Evolutionary conservation across 2,329 filamentous ascomycete genomes (phyloP).

Genomic region (Aurifilum marmelostoma): DNA sequence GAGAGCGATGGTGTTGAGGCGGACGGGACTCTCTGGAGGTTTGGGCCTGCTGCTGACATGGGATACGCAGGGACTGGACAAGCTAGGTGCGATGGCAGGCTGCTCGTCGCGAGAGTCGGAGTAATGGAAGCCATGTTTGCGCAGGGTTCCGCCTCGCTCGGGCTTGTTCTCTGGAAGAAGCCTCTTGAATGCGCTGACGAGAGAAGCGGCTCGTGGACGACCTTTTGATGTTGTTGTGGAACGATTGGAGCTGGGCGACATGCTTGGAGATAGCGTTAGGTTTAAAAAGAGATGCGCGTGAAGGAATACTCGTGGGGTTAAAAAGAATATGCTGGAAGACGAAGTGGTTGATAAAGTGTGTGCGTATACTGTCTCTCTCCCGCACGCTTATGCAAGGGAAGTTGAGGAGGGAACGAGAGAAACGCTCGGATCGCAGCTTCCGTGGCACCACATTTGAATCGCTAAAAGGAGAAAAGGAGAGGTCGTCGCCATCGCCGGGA

Average conservation of each 20-base stretch:
- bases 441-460: background rate
- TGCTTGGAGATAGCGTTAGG: background rate
- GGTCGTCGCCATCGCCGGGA: background rate
- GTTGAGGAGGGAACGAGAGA: background rate
- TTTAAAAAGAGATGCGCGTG: background rate
- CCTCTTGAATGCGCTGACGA: slow-evolving; percentile 47
- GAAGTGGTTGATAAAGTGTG: too few relatives aligned
- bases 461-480: background rate
- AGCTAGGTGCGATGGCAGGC: background rate
- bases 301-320: background rate
- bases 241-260: background rate
- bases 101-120: slow-evolving; percentile 26
- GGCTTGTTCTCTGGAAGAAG: slow-evolving; percentile 53
- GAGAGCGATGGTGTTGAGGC: slow-evolving; percentile 44
- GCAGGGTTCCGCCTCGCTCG: slow-evolving; percentile 54
- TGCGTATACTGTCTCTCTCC: too few relatives aligned
- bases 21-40: slow-evolving; percentile 37
- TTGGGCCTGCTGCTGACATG: background rate
- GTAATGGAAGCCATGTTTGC: slow-evolving; percentile 39
- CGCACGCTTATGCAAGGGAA: background rate
- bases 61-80: background rate
- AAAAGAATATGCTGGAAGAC: background rate
- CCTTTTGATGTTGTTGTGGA: background rate
- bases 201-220: slow-evolving; percentile 35
- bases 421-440: slow-evolving; percentile 8